Conservation (phyloP, 345 rosid species). For the Conringia planisiliqua region DNA sequence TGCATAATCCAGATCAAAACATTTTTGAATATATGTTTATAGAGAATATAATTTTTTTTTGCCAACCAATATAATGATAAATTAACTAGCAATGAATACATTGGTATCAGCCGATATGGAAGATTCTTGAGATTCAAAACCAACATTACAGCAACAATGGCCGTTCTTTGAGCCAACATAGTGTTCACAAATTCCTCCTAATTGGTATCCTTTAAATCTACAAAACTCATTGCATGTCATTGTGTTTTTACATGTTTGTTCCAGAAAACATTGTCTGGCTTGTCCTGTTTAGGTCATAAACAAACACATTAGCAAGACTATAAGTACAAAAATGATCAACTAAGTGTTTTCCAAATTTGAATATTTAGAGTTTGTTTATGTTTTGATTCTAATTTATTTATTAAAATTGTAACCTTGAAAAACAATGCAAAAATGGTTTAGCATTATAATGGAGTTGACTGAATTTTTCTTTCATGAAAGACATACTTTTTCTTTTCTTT, state of each 20-base stretch:
- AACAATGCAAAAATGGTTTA: neutral
- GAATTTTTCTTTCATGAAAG: neutral
- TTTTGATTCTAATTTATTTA: neutral
- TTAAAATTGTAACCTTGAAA: no score
- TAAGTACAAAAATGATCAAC: neutral
- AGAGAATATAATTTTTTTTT: neutral
- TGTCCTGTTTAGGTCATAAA: neutral
- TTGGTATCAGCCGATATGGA: neutral
- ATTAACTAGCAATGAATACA: neutral
- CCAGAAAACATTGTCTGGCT: neutral
- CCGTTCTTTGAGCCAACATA: neutral
- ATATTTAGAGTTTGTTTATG: neutral
- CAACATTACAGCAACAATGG: slow-evolving; percentile 10
- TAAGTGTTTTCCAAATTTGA: neutral
- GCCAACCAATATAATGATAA: neutral
- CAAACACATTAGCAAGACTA: neutral
- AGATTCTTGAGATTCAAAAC: neutral
- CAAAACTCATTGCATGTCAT: slow-evolving; percentile 2
- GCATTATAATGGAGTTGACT: neutral
- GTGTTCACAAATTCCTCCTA: neutral
- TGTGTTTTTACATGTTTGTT: neutral
- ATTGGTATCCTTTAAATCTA: neutral
- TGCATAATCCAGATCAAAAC: neutral
- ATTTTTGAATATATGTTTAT: neutral
- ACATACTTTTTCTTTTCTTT: no score